These are phyloP conservation scores for Metarhizium brunneum DNA, from an alignment of 2,329 filamentous ascomycete species.

Conservation along the genomic window DNA sequence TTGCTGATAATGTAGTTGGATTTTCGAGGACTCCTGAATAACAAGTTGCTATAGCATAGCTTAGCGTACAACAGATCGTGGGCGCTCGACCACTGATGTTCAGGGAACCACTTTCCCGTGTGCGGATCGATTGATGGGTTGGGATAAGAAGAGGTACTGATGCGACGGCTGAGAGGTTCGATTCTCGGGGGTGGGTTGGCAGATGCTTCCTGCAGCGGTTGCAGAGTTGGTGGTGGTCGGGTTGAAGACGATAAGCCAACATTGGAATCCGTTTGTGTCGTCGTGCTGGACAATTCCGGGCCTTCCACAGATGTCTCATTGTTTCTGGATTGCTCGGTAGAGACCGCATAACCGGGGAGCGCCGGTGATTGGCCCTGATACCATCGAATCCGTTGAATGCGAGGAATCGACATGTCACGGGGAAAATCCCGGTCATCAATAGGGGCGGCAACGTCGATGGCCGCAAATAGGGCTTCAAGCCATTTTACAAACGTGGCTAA, in stretches of 20 bases:
- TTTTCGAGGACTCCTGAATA: constrained; percentile 48
- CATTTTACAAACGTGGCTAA: constrained; percentile 58
- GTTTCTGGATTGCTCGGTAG: not conserved
- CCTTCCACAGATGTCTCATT: constrained; percentile 2
- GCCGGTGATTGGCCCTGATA: constrained; percentile 30
- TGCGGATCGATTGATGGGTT: constrained; percentile 36
- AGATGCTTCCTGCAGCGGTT: constrained; percentile 6
- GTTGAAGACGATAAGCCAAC: constrained; percentile 3
- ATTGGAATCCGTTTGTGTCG: not conserved
- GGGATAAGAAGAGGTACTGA: constrained; percentile 36
- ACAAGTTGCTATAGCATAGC: constrained; percentile 48
- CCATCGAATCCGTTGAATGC: constrained; percentile 44
- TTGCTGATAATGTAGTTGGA: constrained; percentile 47
- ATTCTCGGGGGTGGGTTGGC: constrained; percentile 17
- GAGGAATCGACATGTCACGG: constrained; percentile 51
- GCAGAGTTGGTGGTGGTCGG: constrained; percentile 6
- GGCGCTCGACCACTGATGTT: constrained; percentile 43
- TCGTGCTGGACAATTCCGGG: not conserved
- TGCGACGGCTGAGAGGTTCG: constrained; percentile 23
- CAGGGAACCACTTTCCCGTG: constrained; percentile 47
- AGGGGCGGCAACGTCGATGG: constrained; percentile 60
- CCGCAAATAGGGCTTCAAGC: constrained; percentile 61
- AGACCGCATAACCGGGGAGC: constrained; percentile 7
- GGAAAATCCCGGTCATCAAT: constrained; percentile 62
- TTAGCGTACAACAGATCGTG: constrained; percentile 53